Percentiles rank a stretch among this genome's conserved stretches.
These are phyloP conservation scores for Cajanus cajan DNA, from an alignment of 306 rosid species.

Conservation along the genomic window DNA sequence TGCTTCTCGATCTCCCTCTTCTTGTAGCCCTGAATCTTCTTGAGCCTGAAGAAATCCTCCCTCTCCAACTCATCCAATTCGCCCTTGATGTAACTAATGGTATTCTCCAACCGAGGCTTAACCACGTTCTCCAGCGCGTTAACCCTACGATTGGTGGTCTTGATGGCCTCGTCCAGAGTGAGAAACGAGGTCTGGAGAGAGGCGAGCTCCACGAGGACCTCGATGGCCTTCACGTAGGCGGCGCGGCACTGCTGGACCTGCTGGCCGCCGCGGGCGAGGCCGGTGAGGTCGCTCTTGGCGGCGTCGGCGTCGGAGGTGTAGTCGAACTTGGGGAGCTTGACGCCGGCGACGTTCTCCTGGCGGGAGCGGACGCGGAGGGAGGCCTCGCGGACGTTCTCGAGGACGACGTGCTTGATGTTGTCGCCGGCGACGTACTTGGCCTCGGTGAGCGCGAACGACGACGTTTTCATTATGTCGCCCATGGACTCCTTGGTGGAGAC, in stretches of 20 bases:
- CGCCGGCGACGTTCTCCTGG: constrained; percentile 89
- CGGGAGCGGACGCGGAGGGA: constrained; percentile 79
- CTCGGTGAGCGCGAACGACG: constrained; percentile 84
- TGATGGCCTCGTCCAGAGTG: constrained; percentile 89
- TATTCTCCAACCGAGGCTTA: constrained; percentile 85
- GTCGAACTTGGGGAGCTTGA: constrained; percentile 88
- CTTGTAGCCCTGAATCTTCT: constrained; percentile 91
- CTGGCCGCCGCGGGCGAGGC: constrained; percentile 93
- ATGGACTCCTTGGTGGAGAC: constrained; percentile 89
- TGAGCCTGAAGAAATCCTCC: constrained; percentile 92
- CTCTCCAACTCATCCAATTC: constrained; percentile 96
- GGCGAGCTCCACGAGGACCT: constrained; percentile 95
- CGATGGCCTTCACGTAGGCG: constrained; percentile 84
- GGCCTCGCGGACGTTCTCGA: constrained; percentile 81
- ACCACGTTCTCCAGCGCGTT: constrained; percentile 91
- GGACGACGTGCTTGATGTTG: constrained; percentile 80
- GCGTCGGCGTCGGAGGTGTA: constrained; percentile 64
- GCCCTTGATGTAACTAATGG: constrained; percentile 80
- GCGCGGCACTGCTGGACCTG: constrained; percentile 89
- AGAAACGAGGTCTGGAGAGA: constrained; percentile 93
- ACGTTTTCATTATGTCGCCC: constrained; percentile 90
- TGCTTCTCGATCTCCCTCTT: constrained; percentile 80
- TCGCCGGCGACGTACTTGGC: constrained; percentile 96
- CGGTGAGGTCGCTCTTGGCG: constrained; percentile 82
- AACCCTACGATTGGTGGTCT: constrained; percentile 92